Evolutionary conservation across 1,284 basidiomycete species (phyloP), one percentile per base, ranked within the genome.

Genomic region (Anthracocystis walkeri): DNA sequence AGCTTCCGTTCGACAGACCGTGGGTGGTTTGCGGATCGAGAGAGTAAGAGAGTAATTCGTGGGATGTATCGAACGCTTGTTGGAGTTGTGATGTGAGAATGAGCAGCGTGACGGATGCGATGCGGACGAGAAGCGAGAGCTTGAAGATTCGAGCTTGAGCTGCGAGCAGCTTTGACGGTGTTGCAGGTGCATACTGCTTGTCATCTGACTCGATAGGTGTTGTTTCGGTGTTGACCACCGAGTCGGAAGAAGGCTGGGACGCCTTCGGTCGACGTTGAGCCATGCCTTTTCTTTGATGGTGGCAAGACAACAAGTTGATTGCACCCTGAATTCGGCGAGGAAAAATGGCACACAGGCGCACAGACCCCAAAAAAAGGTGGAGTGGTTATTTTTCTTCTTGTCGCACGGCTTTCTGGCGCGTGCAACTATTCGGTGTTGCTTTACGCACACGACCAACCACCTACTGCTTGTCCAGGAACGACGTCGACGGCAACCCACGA

Each of bases 31-130:
- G 7, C 3, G 67, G 52, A 52, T 67, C 69, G 12, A 79, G 64
- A 7, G 72, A 46, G 49, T 62, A 64, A 0, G 65, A 62, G 12
- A 81, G 59, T 8, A 83, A 61, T 20, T 64, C 29, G 18, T 74
- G 75, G 6, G 82, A 83, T 6, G 80, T 75, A 38, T 83, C 80
- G 29, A 83, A 83, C 5, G 68, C 62, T 20, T 75, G 68, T 44
- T 77, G 78, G 12, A 63, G 18, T 14, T 46, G 29, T 2, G 68
- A 61, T 12, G 59, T 16, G 49, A 64, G 21, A 45, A 75, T 14
- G n/a, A 82, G 63, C 5, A 66, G 56, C 1, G 33, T 25, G 8
- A 73, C n/a, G 2, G 67, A 62, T 3, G n/a, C 33, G 25, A 69
- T 5, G 16, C 75, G 70, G 2, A 62, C 44, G 0, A 59, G 2